Percentiles rank a stretch among this genome's conserved stretches.
phyloP scores from a whole-genome alignment of 495 filamentous ascomycete genomes.

The Patellaria atrata region DNA sequence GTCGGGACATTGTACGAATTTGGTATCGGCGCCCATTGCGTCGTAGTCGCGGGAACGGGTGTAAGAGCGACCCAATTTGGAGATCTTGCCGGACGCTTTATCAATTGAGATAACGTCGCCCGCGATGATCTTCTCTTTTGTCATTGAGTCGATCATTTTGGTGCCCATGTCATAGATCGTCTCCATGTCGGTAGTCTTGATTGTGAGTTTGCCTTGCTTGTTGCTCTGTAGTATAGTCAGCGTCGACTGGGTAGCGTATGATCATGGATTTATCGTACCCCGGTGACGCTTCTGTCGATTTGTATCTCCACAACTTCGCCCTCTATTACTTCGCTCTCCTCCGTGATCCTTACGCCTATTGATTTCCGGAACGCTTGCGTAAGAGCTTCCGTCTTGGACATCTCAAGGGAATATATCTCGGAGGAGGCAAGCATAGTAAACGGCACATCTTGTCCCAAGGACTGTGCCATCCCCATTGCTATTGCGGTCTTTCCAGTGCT shows the following conservation, averaged over 20 bases:
- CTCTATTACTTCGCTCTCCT: conserved; percentile 98
- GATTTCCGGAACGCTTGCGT: conserved; percentile 96
- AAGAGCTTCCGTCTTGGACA: conserved; percentile 97
- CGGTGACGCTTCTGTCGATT: conserved; percentile 92
- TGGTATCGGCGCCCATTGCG: conserved; percentile 96
- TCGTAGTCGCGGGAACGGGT: conserved; percentile 94
- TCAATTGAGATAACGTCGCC: conserved; percentile 97
- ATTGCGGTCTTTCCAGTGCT: conserved; percentile 98
- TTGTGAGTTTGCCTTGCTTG: conserved; percentile 97
- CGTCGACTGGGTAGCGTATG: not conserved
- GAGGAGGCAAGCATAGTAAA: conserved; percentile 92
- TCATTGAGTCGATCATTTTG: conserved; percentile 99
- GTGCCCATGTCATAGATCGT: conserved; percentile 98
- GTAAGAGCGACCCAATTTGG: conserved; percentile 86
- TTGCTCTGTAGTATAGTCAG: conserved; percentile 39
- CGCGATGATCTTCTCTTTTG: conserved; percentile 95
- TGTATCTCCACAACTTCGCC: conserved; percentile 99
- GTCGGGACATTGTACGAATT: conserved; percentile 96
- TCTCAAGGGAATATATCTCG: conserved; percentile 95
- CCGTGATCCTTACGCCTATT: conserved; percentile 92
- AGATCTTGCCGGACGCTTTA: conserved; percentile 94
- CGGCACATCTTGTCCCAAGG: conserved; percentile 80
- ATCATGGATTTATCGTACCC: conserved; percentile 35
- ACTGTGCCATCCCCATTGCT: conserved; percentile 97
- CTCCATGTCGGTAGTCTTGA: conserved; percentile 99